Conservation (phyloP, 768 basidiomycete genomes). For the Agaricus bisporus region DNA sequence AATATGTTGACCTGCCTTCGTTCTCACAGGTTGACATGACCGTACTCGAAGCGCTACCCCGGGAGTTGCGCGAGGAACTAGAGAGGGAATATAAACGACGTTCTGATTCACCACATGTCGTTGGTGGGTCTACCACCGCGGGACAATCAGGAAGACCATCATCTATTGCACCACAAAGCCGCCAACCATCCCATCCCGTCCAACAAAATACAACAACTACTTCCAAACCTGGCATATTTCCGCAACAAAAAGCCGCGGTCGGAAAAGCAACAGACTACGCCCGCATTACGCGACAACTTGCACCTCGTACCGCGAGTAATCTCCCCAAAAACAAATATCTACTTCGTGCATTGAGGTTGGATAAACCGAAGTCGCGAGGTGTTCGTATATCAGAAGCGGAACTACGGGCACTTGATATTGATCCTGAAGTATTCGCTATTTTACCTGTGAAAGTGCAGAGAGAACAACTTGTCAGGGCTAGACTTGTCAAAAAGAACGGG, state of each 20-base stretch:
- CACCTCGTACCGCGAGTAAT: slow-evolving; percentile 31
- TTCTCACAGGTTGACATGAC: slow-evolving; percentile 72
- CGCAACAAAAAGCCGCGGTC: slow-evolving; percentile 17
- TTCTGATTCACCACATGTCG: slow-evolving; percentile 38
- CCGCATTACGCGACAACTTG: slow-evolving; percentile 47
- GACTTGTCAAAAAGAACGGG: slow-evolving; percentile 41
- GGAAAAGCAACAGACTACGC: slow-evolving; percentile 39
- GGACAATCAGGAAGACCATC: background rate
- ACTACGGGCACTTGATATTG: slow-evolving; percentile 49
- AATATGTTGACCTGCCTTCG: slow-evolving; percentile 47
- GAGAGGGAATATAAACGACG: slow-evolving; percentile 61
- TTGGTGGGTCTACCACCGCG: background rate
- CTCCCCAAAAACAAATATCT: slow-evolving; percentile 28
- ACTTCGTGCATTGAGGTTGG: slow-evolving; percentile 26
- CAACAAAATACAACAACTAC: background rate
- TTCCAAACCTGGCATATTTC: slow-evolving; percentile 23
- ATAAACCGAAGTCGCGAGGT: slow-evolving; percentile 23
- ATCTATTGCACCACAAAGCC: background rate
- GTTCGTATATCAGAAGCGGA: slow-evolving; percentile 49
- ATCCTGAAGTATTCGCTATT: slow-evolving; percentile 59
- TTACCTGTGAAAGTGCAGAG: slow-evolving; percentile 65
- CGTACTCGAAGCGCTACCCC: slow-evolving; percentile 66
- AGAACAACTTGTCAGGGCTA: slow-evolving; percentile 63
- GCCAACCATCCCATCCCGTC: background rate
- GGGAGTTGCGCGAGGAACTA: slow-evolving; percentile 62